Evolutionary conservation across 2,329 filamentous ascomycete species (phyloP), one percentile per base, ranked within the genome.

Genomic region (Curvularia hawaiiensis): DNA sequence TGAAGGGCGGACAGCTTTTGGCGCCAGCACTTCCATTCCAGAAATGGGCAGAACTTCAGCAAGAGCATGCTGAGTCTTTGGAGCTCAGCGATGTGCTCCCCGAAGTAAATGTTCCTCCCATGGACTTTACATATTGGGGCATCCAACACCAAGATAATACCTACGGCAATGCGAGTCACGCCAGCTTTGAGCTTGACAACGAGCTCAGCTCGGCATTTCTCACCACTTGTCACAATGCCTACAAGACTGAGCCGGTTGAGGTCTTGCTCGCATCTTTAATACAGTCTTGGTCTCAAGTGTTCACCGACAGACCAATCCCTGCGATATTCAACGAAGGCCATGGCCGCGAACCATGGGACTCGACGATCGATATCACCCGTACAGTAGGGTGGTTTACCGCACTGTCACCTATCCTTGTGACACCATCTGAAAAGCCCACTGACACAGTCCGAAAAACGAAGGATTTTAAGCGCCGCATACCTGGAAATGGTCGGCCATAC

Each of bases 321-420:
- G 79, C 80, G 1, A 69, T 87, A 0, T 88, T 73, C 62, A 72
- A 69, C 30, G 74, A 77, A 60, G 74, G 74, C 0, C 74, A 77
- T 57, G 75, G 75, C 1, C 63, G 74, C 18, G 75, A 77, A 48
- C 71, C 70, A 0, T 78, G 78, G 59, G 79, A 78, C 41, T 67
- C 73, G 0, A 77, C 80, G 1, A 77, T 83, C 16, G 82, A 87
- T 65, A 79, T 86, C 1, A 79, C 80, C 4, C 79, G 84, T 52
- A 87, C 85, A 0, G 83, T 87, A 0, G 85, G 85, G 4, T 87
- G 84, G 84, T 86, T 87, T 60, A 85, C 84, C 2, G 82, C 83
- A 0, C 31, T 83, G 8, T 80, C 79, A 50, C 80, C 80, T 0
- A 75, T 82, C 4, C 75, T 74, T 26, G 70, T 79, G 0, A 60